phyloP scores from a whole-genome alignment of 1,284 basidiomycete genomes.

The Sanghuangporus sanghuang region DNA sequence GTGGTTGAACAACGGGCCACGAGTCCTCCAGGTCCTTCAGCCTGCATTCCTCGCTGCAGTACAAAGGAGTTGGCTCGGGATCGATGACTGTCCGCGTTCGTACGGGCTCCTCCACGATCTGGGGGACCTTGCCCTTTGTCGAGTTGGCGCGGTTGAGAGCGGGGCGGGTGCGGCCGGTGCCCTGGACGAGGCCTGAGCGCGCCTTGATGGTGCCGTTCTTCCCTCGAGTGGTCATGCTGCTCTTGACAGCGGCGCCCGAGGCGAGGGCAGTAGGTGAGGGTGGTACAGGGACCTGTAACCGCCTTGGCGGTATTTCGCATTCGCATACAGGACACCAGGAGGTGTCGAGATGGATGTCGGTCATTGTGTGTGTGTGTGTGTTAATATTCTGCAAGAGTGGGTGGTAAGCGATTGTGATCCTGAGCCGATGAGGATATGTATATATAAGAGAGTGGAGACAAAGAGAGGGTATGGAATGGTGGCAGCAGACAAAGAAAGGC shows the following conservation, averaged over 20 bases:
- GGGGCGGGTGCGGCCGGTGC: conserved; percentile 44
- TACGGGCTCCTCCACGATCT: conserved; percentile 27
- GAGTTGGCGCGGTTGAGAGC: conserved; percentile 14
- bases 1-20: conserved; percentile 33
- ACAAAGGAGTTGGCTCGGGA: conserved; percentile 66
- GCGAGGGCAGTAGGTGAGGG: conserved; percentile 24
- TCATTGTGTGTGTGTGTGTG: conserved; percentile 30
- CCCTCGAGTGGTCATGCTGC: conserved; percentile 30
- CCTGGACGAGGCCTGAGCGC: conserved; percentile 48
- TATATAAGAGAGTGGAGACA: neutral
- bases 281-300: conserved; percentile 43
- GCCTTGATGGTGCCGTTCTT: conserved; percentile 35
- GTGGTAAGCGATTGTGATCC: neutral
- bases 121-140: conserved; percentile 7
- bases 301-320: conserved; percentile 65
- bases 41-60: conserved; percentile 73
- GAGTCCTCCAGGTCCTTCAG: conserved; percentile 21
- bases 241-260: conserved; percentile 20
- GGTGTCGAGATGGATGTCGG: conserved; percentile 47
- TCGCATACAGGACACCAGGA: conserved; percentile 73
- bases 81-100: conserved; percentile 66
- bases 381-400: neutral
- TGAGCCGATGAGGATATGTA: neutral
- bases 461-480: neutral
- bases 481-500: neutral